These are phyloP conservation scores for Torulaspora maleeae DNA, from an alignment of 805 yeast genomes.

Conservation along the genomic window DNA sequence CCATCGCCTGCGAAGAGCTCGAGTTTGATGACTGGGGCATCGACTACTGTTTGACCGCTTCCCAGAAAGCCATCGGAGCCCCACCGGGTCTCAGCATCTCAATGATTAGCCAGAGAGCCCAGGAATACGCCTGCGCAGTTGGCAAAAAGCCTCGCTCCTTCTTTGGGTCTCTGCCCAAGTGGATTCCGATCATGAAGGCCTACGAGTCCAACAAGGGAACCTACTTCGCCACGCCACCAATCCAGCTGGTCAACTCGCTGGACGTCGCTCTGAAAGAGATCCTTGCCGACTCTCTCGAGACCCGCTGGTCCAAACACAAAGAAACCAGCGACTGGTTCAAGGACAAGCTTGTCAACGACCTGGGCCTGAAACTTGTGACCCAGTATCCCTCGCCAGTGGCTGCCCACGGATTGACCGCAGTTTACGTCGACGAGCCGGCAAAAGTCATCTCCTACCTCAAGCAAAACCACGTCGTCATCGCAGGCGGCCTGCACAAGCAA, in stretches of 20 bases:
- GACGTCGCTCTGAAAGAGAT: conserved; percentile 72
- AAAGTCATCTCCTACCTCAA: conserved; percentile 54
- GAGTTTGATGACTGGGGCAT: conserved; percentile 86
- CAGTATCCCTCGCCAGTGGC: conserved; percentile 45
- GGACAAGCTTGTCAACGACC: conserved; percentile 42
- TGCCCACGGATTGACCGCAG: conserved; percentile 87
- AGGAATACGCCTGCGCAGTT: conserved; percentile 46
- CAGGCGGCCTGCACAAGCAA: conserved; percentile 85
- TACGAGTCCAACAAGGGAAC: conserved; percentile 70
- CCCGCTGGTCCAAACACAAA: conserved; percentile 60
- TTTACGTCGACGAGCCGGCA: conserved; percentile 67
- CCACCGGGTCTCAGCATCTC: conserved; percentile 88
- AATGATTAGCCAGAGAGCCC: conserved; percentile 70
- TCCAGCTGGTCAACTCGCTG: conserved; percentile 78
- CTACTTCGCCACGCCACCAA: conserved; percentile 97
- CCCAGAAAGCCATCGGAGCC: conserved; percentile 92
- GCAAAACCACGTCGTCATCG: conserved; percentile 65
- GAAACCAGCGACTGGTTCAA: conserved; percentile 64
- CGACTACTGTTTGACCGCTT: conserved; percentile 84
- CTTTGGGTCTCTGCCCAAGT: conserved; percentile 63
- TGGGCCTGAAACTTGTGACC: conserved; percentile 71
- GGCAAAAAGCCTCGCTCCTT: conserved; percentile 39
- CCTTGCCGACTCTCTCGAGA: conserved; percentile 49
- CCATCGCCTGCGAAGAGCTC: conserved; percentile 82
- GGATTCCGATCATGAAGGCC: conserved; percentile 85